A percentile compares a stretch with the other conserved stretches of the same genome.
Evolutionary conservation across 495 filamentous ascomycete genomes (phyloP).

Genomic region (Parathielavia appendiculata): DNA sequence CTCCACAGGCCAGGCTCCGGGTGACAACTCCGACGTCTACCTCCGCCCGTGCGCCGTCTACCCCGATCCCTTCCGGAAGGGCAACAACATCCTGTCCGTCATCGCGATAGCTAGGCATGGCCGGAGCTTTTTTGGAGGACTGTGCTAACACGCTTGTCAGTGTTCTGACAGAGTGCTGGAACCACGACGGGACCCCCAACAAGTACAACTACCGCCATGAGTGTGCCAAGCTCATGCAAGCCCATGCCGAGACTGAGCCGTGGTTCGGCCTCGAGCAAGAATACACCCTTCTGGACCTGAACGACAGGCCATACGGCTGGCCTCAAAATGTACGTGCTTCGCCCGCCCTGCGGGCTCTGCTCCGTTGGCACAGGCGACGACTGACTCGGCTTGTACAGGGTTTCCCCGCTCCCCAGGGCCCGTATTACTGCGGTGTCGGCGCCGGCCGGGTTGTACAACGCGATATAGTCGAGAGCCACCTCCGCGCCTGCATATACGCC

Average conservation of each 20-base stretch:
- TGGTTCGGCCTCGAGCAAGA: slow-evolving; percentile 99
- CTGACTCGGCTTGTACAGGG: slow-evolving; percentile 44
- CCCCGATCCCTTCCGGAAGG: slow-evolving; percentile 86
- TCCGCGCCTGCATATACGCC: slow-evolving; percentile 92
- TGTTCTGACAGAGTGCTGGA: slow-evolving; percentile 97
- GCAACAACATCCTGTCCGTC: slow-evolving; percentile 66
- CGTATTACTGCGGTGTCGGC: slow-evolving; percentile 99
- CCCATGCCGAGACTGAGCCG: slow-evolving; percentile 72
- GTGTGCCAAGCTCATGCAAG: slow-evolving; percentile 71
- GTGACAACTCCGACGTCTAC: slow-evolving; percentile 98
- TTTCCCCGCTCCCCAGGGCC: slow-evolving; percentile 89
- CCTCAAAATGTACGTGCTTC: slow-evolving; percentile 43
- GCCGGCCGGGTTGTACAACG: slow-evolving; percentile 96
- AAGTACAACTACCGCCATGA: slow-evolving; percentile 89
- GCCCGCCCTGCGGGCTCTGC: slow-evolving; percentile 33
- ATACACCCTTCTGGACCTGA: slow-evolving; percentile 61
- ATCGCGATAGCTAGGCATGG: slow-evolving; percentile 45
- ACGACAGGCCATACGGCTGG: slow-evolving; percentile 91
- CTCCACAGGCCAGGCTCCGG: slow-evolving; percentile 87
- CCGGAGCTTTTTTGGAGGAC: neutral
- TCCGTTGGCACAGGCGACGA: neutral
- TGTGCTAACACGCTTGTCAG: slow-evolving; percentile 37
- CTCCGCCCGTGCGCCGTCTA: slow-evolving; percentile 78
- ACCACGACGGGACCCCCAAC: slow-evolving; percentile 93
- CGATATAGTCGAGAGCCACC: slow-evolving; percentile 98